These are phyloP conservation scores for Heimioporus sp. DNA, from an alignment of 768 basidiomycete species.

Conservation along the genomic window DNA sequence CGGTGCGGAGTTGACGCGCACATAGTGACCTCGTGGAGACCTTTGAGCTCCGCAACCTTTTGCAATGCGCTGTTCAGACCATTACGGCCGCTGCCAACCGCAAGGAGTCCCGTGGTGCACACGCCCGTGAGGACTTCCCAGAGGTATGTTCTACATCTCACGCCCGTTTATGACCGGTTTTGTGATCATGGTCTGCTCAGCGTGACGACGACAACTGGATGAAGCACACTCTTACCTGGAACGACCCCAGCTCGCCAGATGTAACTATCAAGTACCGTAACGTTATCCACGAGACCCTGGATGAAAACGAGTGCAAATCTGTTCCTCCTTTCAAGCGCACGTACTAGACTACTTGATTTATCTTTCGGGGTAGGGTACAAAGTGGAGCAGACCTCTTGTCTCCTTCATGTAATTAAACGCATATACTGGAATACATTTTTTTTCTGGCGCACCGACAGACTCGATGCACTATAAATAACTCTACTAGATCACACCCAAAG, in stretches of 20 bases:
- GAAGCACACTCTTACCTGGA: slow-evolving; percentile 96
- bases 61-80: slow-evolving; percentile 95
- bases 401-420: slow-evolving; percentile 6
- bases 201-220: slow-evolving; percentile 95
- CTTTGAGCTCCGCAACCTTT: slow-evolving; percentile 91
- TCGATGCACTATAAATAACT: too few species aligned
- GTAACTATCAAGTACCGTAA: slow-evolving; percentile 87
- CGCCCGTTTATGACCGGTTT: not conserved
- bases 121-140: slow-evolving; percentile 97
- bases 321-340: slow-evolving; percentile 98
- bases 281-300: slow-evolving; percentile 84
- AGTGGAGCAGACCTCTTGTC: slow-evolving; percentile 4
- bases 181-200: slow-evolving; percentile 31
- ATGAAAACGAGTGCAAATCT: slow-evolving; percentile 94
- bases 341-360: slow-evolving; percentile 47
- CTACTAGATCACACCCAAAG: too few species aligned
- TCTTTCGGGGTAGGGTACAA: not conserved
- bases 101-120: slow-evolving; percentile 97
- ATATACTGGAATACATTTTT: slow-evolving; percentile 11
- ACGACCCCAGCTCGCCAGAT: slow-evolving; percentile 68
- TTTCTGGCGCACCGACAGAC: not conserved
- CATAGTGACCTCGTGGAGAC: slow-evolving; percentile 93
- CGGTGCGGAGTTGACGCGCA: slow-evolving; percentile 5
- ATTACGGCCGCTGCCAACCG: slow-evolving; percentile 90
- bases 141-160: slow-evolving; percentile 52